Conservation (phyloP, 2,329 filamentous ascomycete species). For the Hortaea sp. region DNA sequence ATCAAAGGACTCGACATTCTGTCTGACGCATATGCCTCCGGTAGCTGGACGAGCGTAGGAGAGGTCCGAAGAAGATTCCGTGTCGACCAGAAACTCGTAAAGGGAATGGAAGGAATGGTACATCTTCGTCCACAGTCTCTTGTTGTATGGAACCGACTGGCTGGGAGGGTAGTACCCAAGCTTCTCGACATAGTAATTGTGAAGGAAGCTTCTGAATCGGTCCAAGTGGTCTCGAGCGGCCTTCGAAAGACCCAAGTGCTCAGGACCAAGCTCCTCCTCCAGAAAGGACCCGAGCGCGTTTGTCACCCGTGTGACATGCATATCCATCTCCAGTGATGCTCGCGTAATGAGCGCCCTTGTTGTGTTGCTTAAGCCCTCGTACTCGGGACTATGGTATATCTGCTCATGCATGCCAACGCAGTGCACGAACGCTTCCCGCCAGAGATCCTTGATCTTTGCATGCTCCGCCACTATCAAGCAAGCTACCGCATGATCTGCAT, state of each 20-base stretch:
- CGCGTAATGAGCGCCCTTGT: conserved; percentile 57
- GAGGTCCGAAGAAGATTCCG: conserved; percentile 29
- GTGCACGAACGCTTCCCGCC: conserved; percentile 64
- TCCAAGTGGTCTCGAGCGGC: conserved; percentile 58
- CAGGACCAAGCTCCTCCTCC: conserved; percentile 57
- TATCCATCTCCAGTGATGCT: conserved; percentile 55
- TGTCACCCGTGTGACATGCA: conserved; percentile 49
- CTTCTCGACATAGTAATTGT: conserved; percentile 55
- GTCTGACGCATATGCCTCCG: conserved; percentile 60
- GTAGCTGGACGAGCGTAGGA: conserved; percentile 31
- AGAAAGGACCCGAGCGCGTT: conserved; percentile 57
- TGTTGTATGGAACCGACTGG: conserved; percentile 43
- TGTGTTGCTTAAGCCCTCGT: conserved; percentile 41
- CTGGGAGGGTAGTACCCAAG: conserved; percentile 64
- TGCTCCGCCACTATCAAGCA: conserved; percentile 58
- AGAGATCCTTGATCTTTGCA: conserved; percentile 54
- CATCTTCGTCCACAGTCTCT: conserved; percentile 51
- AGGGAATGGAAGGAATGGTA: conserved; percentile 59
- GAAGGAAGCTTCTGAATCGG: conserved; percentile 59
- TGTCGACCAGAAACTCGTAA: conserved; percentile 62
- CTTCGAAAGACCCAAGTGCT: conserved; percentile 53
- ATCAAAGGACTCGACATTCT: conserved; percentile 60
- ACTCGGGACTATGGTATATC: conserved; percentile 49
- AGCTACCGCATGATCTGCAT: conserved; percentile 58
- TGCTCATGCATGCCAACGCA: conserved; percentile 67